These are phyloP conservation scores for Microglena sp. DNA, from an alignment of 139 green algal genomes.

Conservation along the genomic window DNA sequence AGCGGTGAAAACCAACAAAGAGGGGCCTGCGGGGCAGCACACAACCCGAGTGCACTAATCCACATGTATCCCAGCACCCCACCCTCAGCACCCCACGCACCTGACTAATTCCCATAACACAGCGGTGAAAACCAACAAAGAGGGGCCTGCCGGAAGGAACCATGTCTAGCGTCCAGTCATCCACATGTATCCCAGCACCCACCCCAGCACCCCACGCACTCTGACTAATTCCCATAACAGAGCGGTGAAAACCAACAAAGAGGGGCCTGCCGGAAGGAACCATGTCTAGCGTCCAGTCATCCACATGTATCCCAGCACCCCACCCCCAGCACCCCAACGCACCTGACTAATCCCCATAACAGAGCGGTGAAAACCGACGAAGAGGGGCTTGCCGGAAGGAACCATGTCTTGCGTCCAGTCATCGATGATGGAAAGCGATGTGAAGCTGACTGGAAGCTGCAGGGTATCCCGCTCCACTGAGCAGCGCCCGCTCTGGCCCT, in stretches of 20 bases:
- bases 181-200: neutral
- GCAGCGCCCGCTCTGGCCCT: constrained; percentile 13
- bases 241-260: constrained; percentile 12
- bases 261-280: neutral
- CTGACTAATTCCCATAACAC: too few species aligned
- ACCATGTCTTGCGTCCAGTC: constrained; percentile 12
- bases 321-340: neutral
- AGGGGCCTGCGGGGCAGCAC: too few species aligned
- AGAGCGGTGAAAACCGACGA: neutral
- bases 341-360: neutral
- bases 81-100: too few species aligned
- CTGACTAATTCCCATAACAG: neutral
- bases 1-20: too few species aligned
- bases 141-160: neutral
- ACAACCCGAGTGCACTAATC: too few species aligned
- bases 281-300: neutral
- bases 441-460: constrained; percentile 34
- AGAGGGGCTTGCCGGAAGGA: neutral
- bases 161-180: neutral
- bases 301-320: neutral
- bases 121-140: too few species aligned
- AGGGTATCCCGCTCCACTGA: constrained; percentile 16
- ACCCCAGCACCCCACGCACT: neutral
- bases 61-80: too few species aligned
- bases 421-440: neutral